Percentiles rank a stretch among this genome's conserved stretches.
phyloP scores from a whole-genome alignment of 495 filamentous ascomycete species.

The Parathielavia hyrcaniae region DNA sequence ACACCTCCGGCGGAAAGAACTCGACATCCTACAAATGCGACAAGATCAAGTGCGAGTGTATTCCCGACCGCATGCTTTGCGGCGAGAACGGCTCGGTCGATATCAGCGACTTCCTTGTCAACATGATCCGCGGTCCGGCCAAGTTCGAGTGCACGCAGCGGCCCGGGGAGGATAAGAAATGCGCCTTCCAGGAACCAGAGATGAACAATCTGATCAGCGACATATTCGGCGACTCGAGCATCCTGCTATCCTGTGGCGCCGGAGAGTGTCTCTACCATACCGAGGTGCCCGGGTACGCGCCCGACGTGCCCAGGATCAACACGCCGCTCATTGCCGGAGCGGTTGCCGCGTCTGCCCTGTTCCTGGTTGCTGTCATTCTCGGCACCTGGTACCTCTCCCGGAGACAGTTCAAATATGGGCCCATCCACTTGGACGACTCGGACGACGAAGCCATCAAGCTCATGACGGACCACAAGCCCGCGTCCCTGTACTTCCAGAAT shows the following conservation, averaged over 20 bases:
- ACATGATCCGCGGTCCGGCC: slow-evolving; percentile 79
- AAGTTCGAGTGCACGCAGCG: slow-evolving; percentile 66
- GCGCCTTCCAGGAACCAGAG: slow-evolving; percentile 78
- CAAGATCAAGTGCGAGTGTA: slow-evolving; percentile 76
- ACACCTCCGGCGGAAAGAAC: slow-evolving; percentile 57
- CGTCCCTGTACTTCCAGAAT: slow-evolving; percentile 80
- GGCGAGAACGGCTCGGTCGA: slow-evolving; percentile 87
- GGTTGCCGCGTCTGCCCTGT: slow-evolving; percentile 80
- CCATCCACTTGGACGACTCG: slow-evolving; percentile 77
- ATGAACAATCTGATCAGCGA: slow-evolving; percentile 83
- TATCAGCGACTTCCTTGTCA: slow-evolving; percentile 75
- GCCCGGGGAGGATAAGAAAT: slow-evolving; percentile 53
- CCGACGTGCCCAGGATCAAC: slow-evolving; percentile 91
- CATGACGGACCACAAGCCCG: slow-evolving; percentile 84
- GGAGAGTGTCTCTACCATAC: slow-evolving; percentile 91
- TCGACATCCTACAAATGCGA: slow-evolving; percentile 78
- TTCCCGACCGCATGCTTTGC: slow-evolving; percentile 87
- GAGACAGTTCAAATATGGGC: slow-evolving; percentile 61
- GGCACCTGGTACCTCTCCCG: slow-evolving; percentile 84
- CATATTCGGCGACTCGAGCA: slow-evolving; percentile 87
- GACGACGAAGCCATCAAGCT: slow-evolving; percentile 84
- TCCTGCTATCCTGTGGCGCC: slow-evolving; percentile 70
- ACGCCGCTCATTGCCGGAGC: slow-evolving; percentile 92
- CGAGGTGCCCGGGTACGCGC: slow-evolving; percentile 82
- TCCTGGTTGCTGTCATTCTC: slow-evolving; percentile 78